These are phyloP conservation scores for Teratosphaeria destructans DNA, from an alignment of 2,329 filamentous ascomycete species.

Conservation along the genomic window DNA sequence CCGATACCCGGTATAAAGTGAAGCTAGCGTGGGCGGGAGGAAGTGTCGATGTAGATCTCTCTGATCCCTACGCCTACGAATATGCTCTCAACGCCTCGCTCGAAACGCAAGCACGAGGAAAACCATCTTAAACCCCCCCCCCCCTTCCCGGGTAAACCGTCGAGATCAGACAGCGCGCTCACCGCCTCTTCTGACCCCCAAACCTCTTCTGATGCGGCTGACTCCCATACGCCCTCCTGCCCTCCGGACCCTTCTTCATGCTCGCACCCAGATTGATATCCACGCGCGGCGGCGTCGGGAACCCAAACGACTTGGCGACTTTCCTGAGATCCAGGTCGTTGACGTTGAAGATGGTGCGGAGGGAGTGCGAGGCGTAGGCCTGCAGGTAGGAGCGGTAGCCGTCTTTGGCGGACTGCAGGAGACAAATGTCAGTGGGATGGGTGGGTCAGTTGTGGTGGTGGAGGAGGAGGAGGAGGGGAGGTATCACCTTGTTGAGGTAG, in stretches of 20 bases:
- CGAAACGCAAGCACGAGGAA: neutral
- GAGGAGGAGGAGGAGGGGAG: conserved; percentile 5
- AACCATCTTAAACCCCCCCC: neutral
- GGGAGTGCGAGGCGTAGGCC: conserved; percentile 79
- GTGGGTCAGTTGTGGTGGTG: neutral
- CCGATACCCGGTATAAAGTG: no score
- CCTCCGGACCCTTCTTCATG: conserved; percentile 64
- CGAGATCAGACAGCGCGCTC: neutral
- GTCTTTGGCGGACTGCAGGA: conserved; percentile 50
- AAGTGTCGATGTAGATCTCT: no score
- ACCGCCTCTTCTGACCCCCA: neutral
- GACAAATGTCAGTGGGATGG: neutral
- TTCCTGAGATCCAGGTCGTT: conserved; percentile 73
- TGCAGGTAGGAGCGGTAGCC: conserved; percentile 86
- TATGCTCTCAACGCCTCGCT: neutral
- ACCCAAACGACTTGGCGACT: conserved; percentile 76
- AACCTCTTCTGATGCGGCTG: conserved; percentile 52
- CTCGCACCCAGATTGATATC: conserved; percentile 70
- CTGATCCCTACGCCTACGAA: no score
- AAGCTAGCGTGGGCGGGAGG: no score
- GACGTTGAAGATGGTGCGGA: conserved; percentile 76
- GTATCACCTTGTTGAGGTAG: conserved; percentile 72
- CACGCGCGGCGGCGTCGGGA: conserved; percentile 63
- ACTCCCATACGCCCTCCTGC: conserved; percentile 63
- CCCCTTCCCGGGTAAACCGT: neutral